Evolutionary conservation across 257 asterid species (phyloP).

Genomic region (Solanum tacnaense): DNA sequence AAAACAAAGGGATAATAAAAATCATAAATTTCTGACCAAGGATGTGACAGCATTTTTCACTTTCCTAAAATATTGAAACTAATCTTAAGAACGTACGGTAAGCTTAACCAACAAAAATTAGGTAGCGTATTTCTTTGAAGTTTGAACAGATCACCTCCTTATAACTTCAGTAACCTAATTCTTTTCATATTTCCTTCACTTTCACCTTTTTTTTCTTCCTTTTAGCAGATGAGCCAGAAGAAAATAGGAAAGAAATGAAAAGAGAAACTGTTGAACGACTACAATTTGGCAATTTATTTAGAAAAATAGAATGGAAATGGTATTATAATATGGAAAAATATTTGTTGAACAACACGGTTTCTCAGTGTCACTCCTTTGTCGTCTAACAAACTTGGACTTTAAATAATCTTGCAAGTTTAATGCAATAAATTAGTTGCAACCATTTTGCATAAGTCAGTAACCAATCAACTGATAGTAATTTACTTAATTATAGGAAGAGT

Average conservation of each 20-base stretch:
- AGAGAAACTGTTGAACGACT: constrained; percentile 7
- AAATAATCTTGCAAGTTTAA: constrained; percentile 14
- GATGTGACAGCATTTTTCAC: not conserved
- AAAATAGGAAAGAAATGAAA: not conserved
- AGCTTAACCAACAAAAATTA: not conserved
- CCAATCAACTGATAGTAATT: not conserved
- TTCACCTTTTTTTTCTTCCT: not conserved
- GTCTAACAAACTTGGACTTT: constrained; percentile 25
- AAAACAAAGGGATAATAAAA: not conserved
- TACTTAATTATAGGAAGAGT: not conserved
- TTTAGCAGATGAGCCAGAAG: not conserved
- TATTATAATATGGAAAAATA: not conserved
- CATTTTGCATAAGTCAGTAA: constrained; percentile 7
- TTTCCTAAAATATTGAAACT: not conserved
- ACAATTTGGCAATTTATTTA: not conserved
- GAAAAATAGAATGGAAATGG: not conserved
- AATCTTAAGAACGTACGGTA: not conserved
- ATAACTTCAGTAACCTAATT: not conserved
- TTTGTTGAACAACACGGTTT: constrained; percentile 35
- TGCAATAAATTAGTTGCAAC: constrained; percentile 41
- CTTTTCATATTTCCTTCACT: not conserved
- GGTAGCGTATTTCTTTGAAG: not conserved
- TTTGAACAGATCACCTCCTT: not conserved
- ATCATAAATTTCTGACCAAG: not conserved
- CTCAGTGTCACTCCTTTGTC: constrained; percentile 21